Conservation (phyloP, 768 basidiomycete species). For the Cantharellus anzutake region DNA sequence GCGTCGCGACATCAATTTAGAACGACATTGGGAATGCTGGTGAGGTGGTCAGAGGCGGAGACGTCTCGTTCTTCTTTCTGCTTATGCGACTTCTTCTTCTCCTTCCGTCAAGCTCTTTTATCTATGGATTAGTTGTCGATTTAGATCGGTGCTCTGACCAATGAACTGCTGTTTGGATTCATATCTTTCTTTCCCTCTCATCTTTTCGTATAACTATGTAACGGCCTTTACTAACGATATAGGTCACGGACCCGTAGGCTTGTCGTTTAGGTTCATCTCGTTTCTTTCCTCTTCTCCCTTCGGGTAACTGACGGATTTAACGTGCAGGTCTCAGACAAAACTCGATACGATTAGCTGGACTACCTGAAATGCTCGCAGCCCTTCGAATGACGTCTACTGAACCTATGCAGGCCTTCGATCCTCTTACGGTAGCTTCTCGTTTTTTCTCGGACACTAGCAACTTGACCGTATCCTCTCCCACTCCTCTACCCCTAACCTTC, state of each 20-base stretch:
- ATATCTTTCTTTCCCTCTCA: too few species aligned
- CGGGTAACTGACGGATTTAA: neutral
- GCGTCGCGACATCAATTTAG: neutral
- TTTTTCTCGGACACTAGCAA: neutral
- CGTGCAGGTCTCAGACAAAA: neutral
- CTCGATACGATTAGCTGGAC: neutral
- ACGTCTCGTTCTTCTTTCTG: too few species aligned
- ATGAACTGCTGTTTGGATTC: too few species aligned
- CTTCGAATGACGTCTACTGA: too few species aligned
- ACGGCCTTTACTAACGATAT: neutral
- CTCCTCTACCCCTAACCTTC: neutral
- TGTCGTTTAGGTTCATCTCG: neutral
- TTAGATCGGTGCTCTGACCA: too few species aligned
- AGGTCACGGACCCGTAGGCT: neutral
- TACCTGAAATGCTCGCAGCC: neutral
- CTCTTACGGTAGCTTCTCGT: neutral
- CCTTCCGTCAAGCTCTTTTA: too few species aligned
- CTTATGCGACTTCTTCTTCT: too few species aligned
- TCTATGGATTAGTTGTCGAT: too few species aligned
- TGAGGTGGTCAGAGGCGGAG: too few species aligned
- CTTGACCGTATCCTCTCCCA: neutral
- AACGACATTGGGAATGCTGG: too few species aligned
- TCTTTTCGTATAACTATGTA: too few species aligned
- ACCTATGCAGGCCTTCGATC: neutral
- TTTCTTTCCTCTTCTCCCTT: neutral